phyloP scores from a whole-genome alignment of 306 rosid species.

The Rosa chinensis region DNA sequence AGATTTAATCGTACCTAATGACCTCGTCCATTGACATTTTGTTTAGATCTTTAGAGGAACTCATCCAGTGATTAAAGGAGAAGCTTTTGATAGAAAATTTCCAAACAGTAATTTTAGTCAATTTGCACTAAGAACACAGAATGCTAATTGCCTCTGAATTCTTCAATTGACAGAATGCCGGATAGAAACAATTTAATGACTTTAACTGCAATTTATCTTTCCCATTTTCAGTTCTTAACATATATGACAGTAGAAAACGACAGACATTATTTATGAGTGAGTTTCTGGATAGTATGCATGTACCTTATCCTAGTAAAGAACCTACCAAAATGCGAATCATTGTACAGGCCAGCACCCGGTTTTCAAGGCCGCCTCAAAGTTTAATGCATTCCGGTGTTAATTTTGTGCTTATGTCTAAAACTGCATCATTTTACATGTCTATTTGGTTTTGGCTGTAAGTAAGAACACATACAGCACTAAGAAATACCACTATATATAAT shows the following conservation, averaged over 20 bases:
- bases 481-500: not conserved
- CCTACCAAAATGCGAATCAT: not conserved
- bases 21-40: not conserved
- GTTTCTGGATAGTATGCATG: not conserved
- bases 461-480: not conserved
- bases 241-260: not conserved
- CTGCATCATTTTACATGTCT: not conserved
- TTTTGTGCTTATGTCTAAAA: not conserved
- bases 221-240: not conserved
- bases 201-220: not conserved
- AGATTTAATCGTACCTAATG: slow-evolving; percentile 2
- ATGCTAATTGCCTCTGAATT: slow-evolving; percentile 7
- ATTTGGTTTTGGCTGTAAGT: not conserved
- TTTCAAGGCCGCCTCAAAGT: not conserved
- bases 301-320: not conserved
- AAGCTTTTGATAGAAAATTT: not conserved
- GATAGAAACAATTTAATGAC: not conserved
- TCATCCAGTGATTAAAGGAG: not conserved
- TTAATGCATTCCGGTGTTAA: not conserved
- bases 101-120: not conserved
- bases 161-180: not conserved
- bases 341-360: not conserved
- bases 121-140: not conserved
- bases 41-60: not conserved
- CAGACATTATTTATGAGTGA: slow-evolving; percentile 4